Conservation (phyloP, 148 eudicot genomes). For the Nyssa sinensis region DNA sequence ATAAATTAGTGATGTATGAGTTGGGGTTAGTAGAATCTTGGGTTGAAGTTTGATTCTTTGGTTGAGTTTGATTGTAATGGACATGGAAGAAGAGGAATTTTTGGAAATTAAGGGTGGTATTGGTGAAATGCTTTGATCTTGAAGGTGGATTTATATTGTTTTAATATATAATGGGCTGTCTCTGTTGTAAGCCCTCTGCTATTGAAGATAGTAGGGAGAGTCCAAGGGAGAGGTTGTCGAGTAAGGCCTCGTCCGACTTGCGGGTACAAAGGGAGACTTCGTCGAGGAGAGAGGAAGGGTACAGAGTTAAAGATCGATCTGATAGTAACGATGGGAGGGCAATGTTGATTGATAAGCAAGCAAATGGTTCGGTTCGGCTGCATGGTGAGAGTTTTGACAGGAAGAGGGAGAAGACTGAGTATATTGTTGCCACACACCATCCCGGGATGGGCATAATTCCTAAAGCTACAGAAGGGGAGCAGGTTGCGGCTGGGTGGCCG, state of each 20-base stretch:
- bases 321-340: conserved; percentile 57
- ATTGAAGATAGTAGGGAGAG: conserved; percentile 65
- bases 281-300: conserved; percentile 55
- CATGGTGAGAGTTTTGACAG: conserved; percentile 50
- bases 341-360: conserved; percentile 66
- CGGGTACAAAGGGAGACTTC: conserved; percentile 39
- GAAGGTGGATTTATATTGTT: conserved; percentile 23
- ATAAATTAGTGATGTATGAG: too few species aligned
- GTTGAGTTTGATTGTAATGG: background rate
- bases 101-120: conserved; percentile 3
- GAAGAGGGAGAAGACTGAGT: conserved; percentile 44
- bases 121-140: conserved; percentile 6
- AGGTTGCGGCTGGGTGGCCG: conserved; percentile 93
- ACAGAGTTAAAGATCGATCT: conserved; percentile 28
- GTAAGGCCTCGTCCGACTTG: conserved; percentile 40
- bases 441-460: conserved; percentile 49
- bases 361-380: conserved; percentile 39
- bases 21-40: conserved; percentile 1
- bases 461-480: conserved; percentile 62
- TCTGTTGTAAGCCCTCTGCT: conserved; percentile 73
- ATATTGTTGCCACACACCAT: conserved; percentile 30
- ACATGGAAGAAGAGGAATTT: conserved; percentile 18
- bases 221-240: conserved; percentile 54
- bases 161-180: conserved; percentile 60
- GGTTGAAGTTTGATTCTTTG: background rate